A percentile compares a stretch with the other conserved stretches of the same genome.
Conservation (phyloP, 331 rosid species). For the Arachis monticola region DNA sequence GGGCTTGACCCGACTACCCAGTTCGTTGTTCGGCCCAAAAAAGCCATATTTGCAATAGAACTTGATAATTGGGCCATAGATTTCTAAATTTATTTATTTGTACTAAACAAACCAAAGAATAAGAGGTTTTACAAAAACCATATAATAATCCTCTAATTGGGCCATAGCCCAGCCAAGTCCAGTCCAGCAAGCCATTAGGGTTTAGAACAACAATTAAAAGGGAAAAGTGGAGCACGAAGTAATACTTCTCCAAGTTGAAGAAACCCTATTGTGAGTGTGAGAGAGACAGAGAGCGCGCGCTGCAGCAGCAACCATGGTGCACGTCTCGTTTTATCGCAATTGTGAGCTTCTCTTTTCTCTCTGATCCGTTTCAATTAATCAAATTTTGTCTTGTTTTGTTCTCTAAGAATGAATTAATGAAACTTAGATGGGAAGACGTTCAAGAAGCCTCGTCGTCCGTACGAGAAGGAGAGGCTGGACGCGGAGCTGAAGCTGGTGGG, state of each 20-base stretch:
- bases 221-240: background rate
- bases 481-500: conserved; percentile 80
- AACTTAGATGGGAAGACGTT: conserved; percentile 68
- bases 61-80: no score
- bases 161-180: background rate
- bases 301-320: conserved; percentile 49
- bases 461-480: conserved; percentile 80
- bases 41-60: no score
- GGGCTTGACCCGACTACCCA: no score
- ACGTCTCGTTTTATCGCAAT: conserved; percentile 62
- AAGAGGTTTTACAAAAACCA: no score
- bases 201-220: conserved; percentile 38
- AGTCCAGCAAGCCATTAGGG: conserved; percentile 42
- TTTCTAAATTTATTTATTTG: no score
- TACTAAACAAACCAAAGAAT: no score
- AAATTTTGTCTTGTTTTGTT: background rate
- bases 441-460: conserved; percentile 75
- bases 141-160: no score
- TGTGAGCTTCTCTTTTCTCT: conserved; percentile 40
- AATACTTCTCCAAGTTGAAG: background rate
- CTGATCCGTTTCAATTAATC: background rate
- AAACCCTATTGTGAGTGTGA: background rate
- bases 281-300: background rate
- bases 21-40: no score
- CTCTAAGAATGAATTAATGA: background rate